Evolutionary conservation across 2,329 filamentous ascomycete species (phyloP).

Genomic region (Epicoccum sorghinum): DNA sequence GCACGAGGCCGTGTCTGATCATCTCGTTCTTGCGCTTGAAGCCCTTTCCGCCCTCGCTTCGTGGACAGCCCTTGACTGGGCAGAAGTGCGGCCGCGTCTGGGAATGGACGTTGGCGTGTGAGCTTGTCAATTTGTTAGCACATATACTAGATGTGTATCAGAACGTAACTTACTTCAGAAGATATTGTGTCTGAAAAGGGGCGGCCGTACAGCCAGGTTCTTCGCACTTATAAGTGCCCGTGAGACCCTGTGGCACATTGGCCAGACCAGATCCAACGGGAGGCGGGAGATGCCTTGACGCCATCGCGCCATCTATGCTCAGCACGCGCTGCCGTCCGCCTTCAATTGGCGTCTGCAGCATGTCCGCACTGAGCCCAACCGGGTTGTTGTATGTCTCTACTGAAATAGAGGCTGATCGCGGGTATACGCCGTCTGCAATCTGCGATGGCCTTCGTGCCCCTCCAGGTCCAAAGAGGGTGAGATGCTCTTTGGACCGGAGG

Average conservation of each 20-base stretch:
- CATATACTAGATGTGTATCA: neutral
- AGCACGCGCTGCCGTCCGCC: constrained; percentile 30
- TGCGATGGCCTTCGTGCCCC: constrained; percentile 43
- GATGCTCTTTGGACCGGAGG: constrained; percentile 36
- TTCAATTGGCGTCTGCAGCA: constrained; percentile 39
- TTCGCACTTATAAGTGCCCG: constrained; percentile 58
- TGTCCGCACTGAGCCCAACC: constrained; percentile 42
- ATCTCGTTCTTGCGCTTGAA: constrained; percentile 75
- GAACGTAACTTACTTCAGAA: constrained; percentile 66
- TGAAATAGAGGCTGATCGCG: constrained; percentile 38
- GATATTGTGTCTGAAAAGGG: constrained; percentile 77
- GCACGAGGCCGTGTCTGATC: constrained; percentile 83
- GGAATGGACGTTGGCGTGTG: constrained; percentile 74
- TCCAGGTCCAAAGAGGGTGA: constrained; percentile 33
- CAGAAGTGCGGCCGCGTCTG: constrained; percentile 69
- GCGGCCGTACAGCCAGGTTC: constrained; percentile 70
- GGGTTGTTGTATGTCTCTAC: constrained; percentile 46
- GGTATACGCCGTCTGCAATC: constrained; percentile 42
- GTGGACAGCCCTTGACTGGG: constrained; percentile 62
- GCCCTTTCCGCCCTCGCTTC: constrained; percentile 67
- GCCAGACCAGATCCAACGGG: constrained; percentile 40
- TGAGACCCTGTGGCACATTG: constrained; percentile 35
- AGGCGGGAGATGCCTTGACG: constrained; percentile 40
- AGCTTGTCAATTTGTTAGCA: constrained; percentile 51
- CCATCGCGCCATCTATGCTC: constrained; percentile 39